A percentile compares a stretch with the other conserved stretches of the same genome.
Conservation (phyloP, 2,329 filamentous ascomycete species). For the Xenosphaeropsis pyriputrescens region DNA sequence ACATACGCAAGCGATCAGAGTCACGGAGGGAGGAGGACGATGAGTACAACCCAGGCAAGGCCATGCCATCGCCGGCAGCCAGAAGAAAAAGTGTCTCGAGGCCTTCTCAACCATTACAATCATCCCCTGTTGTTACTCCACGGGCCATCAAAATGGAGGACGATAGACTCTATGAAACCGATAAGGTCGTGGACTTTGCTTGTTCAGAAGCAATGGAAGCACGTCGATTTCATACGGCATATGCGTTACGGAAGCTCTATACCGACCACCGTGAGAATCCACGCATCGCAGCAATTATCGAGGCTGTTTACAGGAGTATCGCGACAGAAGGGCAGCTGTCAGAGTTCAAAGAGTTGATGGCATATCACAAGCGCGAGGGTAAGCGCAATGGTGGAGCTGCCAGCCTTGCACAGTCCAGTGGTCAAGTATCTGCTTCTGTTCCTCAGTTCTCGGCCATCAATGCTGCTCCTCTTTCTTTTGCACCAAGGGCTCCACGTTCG, state of each 20-base stretch:
- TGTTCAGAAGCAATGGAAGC: constrained; percentile 41
- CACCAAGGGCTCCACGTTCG: background rate
- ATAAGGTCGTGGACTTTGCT: constrained; percentile 39
- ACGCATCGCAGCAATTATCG: constrained; percentile 38
- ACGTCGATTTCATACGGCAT: constrained; percentile 45
- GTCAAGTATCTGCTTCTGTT: background rate
- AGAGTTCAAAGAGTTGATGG: constrained; percentile 34
- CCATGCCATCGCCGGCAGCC: constrained; percentile 6
- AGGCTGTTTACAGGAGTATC: constrained; percentile 40
- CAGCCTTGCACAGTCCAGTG: background rate
- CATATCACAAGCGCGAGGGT: constrained; percentile 40
- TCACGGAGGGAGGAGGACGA: constrained; percentile 6
- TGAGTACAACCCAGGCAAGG: constrained; percentile 4
- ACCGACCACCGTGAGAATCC: constrained; percentile 38
- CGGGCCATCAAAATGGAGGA: background rate
- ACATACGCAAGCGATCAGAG: constrained; percentile 5
- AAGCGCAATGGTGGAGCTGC: constrained; percentile 28
- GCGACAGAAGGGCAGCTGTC: constrained; percentile 35
- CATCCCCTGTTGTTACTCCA: background rate
- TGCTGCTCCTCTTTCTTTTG: background rate
- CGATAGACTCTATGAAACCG: constrained; percentile 18
- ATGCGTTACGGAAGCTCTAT: constrained; percentile 43
- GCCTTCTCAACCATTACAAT: background rate
- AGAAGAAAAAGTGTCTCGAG: constrained; percentile 6
- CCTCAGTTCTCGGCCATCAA: background rate